Evolutionary conservation across 306 rosid species (phyloP), one percentile per base, ranked within the genome.

Genomic region (Carpinus viminea): DNA sequence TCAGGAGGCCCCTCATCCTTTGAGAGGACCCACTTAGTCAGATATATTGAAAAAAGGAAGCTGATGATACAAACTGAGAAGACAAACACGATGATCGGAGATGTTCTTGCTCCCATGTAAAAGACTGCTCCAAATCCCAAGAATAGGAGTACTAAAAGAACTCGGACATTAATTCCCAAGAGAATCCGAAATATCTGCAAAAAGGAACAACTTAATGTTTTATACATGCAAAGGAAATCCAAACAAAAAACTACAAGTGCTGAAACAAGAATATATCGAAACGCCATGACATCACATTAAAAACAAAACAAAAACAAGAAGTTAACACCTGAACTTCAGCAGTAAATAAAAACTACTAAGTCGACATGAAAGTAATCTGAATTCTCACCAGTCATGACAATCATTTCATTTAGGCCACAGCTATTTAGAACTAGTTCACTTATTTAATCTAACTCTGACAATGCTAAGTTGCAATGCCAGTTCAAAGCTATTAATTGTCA

Each of bases 1-100:
- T 95, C 99, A 34, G 89, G 96, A 59, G 99, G 98, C 31, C 99
- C 99, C 91, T 95, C 99, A 77, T 95, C 99, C 83, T 95, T 95
- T 1, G 98, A 87, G 11, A 95, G 99, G 68, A 95, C 99, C 99
- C 99, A 95, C 86, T 90, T 95, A 21, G 87, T 82, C 74, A 92
- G 96, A 83, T 92, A 87, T 71, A 92, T 70, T 0, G 99, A 74
- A 69, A 91, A 85, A 79, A 92, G 87, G 89, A 95, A 95, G 92
- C 98, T 93, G 85, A 91, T 77, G 68, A 95, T 91, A 81, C 99
- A 95, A 81, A 93, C 72, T 41, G 98, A 78, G 85, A 95, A 87
- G 87, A 95, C 99, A 78, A 95, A 93, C 38, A 95, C 86, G 74
- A 95, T 87, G 78, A 93, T 89, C 0, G 99, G 97, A 75, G 99